These are phyloP conservation scores for Pugionium cornutum DNA, from an alignment of 345 rosid genomes.

Conservation along the genomic window DNA sequence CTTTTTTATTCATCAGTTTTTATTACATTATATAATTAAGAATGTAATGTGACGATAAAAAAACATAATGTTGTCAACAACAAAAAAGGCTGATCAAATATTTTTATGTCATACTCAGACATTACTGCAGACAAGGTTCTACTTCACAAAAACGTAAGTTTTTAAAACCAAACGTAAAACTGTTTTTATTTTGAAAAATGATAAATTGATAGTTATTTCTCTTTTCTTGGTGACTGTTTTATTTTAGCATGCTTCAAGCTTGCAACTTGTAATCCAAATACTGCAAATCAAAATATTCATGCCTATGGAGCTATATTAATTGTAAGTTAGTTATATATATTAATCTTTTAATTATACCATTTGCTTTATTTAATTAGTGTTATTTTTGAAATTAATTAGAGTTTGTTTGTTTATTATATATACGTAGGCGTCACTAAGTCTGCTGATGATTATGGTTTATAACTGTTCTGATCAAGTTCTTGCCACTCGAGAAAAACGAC, in stretches of 20 bases:
- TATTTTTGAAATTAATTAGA: neutral
- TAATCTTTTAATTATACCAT: neutral
- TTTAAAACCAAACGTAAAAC: neutral
- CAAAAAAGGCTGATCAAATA: neutral
- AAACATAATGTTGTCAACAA: no score
- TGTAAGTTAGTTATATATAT: constrained; percentile 50
- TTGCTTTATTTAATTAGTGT: neutral
- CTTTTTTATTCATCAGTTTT: no score
- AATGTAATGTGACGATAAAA: neutral
- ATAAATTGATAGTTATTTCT: neutral
- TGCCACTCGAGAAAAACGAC: constrained; percentile 57
- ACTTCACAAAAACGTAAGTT: constrained; percentile 63
- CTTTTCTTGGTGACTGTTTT: constrained; percentile 28
- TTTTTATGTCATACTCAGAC: constrained; percentile 46
- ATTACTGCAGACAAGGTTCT: constrained; percentile 78
- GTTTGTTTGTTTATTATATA: constrained; percentile 19
- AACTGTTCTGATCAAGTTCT: constrained; percentile 76
- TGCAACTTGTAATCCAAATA: constrained; percentile 63
- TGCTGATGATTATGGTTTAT: constrained; percentile 56
- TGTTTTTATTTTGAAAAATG: neutral
- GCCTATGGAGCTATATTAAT: constrained; percentile 77
- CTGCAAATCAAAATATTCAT: constrained; percentile 70
- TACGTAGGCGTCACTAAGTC: constrained; percentile 58
- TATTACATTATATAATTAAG: neutral
- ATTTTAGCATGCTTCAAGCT: constrained; percentile 85